Evolutionary conservation across 2,329 filamentous ascomycete species (phyloP).

Genomic region (Talaromyces amestolkiae): DNA sequence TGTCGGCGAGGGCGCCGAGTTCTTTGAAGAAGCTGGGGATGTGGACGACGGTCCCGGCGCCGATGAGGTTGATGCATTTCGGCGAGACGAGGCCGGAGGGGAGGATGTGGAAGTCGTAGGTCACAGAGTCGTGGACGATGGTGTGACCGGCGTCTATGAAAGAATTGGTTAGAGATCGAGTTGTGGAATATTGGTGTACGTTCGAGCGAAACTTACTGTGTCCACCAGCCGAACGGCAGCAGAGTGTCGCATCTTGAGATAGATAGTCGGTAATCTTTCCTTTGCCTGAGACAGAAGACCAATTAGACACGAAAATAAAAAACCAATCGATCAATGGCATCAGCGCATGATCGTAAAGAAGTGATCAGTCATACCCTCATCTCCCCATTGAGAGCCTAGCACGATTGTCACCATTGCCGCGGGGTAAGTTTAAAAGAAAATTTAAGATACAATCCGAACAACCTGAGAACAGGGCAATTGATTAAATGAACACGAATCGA

Average conservation of each 20-base stretch:
- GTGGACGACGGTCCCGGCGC: slow-evolving; percentile 48
- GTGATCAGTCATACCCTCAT: slow-evolving; percentile 40
- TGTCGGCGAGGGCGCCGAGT: slow-evolving; percentile 42
- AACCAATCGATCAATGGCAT: background rate
- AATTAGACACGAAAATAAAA: background rate
- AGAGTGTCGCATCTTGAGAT: slow-evolving; percentile 44
- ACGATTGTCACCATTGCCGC: slow-evolving; percentile 40
- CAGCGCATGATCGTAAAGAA: background rate
- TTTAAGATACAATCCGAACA: background rate
- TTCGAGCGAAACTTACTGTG: slow-evolving; percentile 40
- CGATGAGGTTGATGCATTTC: slow-evolving; percentile 47
- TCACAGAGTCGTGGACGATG: slow-evolving; percentile 46
- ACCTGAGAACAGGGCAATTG: background rate
- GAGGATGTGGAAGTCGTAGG: slow-evolving; percentile 51
- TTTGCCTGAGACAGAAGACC: slow-evolving; percentile 34
- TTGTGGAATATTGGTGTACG: background rate
- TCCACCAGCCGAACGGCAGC: slow-evolving; percentile 47
- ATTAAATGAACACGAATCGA: background rate
- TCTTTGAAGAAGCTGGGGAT: slow-evolving; percentile 51
- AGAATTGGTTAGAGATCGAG: background rate
- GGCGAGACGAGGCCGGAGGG: slow-evolving; percentile 47
- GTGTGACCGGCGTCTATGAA: slow-evolving; percentile 46
- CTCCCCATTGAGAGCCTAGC: slow-evolving; percentile 49
- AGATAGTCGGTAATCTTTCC: slow-evolving; percentile 51
- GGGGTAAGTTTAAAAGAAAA: slow-evolving; percentile 20